phyloP scores from a whole-genome alignment of 2,329 filamentous ascomycete genomes.

The Pestalotiopsis fici region DNA sequence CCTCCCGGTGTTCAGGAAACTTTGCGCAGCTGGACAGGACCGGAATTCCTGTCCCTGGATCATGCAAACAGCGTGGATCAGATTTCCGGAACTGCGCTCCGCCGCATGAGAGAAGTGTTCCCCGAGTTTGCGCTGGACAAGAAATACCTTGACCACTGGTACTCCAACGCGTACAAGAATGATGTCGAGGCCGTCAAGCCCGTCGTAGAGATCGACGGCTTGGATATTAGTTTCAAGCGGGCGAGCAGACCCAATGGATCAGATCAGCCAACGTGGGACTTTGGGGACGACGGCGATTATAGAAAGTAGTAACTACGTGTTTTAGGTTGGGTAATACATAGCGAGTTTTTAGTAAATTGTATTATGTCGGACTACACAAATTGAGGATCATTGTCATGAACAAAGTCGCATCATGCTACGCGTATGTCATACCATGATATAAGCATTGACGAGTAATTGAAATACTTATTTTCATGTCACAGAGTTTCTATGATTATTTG shows the following conservation, averaged over 20 bases:
- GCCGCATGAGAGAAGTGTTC: constrained; percentile 2
- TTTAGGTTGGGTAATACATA: constrained; percentile 1
- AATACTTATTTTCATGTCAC: no score
- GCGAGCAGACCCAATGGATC: constrained; percentile 9
- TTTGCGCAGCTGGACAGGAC: constrained; percentile 32
- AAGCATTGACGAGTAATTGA: no score
- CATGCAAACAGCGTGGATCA: constrained; percentile 8
- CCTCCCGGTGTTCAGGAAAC: constrained; percentile 45
- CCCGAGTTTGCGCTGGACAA: neutral
- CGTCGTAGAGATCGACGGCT: constrained; percentile 1
- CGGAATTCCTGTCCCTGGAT: neutral
- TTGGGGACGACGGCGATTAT: constrained; percentile 2
- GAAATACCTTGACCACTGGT: constrained; percentile 4
- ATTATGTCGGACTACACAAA: no score
- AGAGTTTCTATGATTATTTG: no score
- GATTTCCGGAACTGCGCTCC: constrained; percentile 3
- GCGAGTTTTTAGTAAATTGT: no score
- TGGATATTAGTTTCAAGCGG: constrained; percentile 3
- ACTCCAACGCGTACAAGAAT: neutral
- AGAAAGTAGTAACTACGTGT: neutral
- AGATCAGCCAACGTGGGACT: constrained; percentile 1
- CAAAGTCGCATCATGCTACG: no score
- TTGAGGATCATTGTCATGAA: no score
- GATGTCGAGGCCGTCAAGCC: constrained; percentile 2
- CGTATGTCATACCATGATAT: no score